These are phyloP conservation scores for Ambrosia hybrid DNA, from an alignment of 140 eudicot genomes.

Conservation along the genomic window DNA sequence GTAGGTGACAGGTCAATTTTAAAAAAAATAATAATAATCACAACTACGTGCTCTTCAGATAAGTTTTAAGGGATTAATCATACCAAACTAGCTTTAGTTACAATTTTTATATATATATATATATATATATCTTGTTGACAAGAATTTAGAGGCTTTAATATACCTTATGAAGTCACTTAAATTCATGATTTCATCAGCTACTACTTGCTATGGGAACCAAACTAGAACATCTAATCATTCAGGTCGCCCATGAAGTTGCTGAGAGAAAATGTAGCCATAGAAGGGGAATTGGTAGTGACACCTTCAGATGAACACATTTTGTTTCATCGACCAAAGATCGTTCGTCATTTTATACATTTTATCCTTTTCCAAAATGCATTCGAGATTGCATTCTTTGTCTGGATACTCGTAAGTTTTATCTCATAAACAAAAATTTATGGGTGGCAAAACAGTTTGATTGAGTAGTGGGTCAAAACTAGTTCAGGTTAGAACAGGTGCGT, in stretches of 20 bases:
- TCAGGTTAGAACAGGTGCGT: not conserved
- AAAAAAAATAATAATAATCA: too few species aligned
- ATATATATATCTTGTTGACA: too few species aligned
- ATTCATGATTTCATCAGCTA: slow-evolving; percentile 37
- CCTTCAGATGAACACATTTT: slow-evolving; percentile 94
- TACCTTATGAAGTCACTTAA: too few species aligned
- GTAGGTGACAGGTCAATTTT: too few species aligned
- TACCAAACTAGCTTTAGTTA: too few species aligned
- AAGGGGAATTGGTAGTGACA: slow-evolving; percentile 74
- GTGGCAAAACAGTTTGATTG: not conserved
- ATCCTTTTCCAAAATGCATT: slow-evolving; percentile 96
- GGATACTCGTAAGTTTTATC: slow-evolving; percentile 66
- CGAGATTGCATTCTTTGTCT: slow-evolving; percentile 90
- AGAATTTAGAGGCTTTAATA: too few species aligned
- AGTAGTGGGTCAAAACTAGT: slow-evolving; percentile 1
- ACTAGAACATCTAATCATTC: slow-evolving; percentile 79
- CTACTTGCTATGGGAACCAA: slow-evolving; percentile 89
- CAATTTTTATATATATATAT: too few species aligned
- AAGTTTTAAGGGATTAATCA: too few species aligned
- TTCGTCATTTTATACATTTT: slow-evolving; percentile 74
- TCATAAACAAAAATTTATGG: not conserved
- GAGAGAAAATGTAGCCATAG: slow-evolving; percentile 81
- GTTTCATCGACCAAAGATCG: slow-evolving; percentile 67
- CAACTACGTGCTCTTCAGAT: too few species aligned
- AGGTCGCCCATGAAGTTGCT: slow-evolving; percentile 85